Percentiles rank a stretch among this genome's conserved stretches.
These are phyloP conservation scores for Lentithecium fluviatile DNA, from an alignment of 495 filamentous ascomycete species.

Conservation along the genomic window DNA sequence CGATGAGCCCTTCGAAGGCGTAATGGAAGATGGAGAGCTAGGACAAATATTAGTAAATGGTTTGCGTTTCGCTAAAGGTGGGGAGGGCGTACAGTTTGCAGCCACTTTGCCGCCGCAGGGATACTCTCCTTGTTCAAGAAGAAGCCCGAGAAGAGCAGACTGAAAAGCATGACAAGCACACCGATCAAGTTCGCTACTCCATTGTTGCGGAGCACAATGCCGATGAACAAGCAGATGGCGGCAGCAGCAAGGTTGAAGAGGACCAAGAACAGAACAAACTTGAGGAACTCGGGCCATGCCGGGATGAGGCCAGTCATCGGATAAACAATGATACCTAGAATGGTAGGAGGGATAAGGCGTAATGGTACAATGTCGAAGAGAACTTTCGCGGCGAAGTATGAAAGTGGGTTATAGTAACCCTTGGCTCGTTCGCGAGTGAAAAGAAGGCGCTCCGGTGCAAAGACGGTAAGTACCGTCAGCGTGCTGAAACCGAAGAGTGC, in stretches of 20 bases:
- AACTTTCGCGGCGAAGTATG: constrained; percentile 95
- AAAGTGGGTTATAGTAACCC: constrained; percentile 93
- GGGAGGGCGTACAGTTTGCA: constrained; percentile 64
- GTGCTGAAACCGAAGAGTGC: constrained; percentile 97
- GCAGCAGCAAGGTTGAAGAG: constrained; percentile 96
- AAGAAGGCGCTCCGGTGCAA: constrained; percentile 84
- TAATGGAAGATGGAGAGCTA: constrained; percentile 99
- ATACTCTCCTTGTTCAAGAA: constrained; percentile 94
- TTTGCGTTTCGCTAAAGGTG: background rate
- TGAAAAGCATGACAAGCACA: constrained; percentile 96
- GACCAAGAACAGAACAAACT: constrained; percentile 86
- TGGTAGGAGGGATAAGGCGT: constrained; percentile 88
- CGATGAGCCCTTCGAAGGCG: constrained; percentile 91
- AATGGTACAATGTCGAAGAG: constrained; percentile 94
- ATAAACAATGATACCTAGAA: constrained; percentile 96
- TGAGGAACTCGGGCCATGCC: constrained; percentile 78
- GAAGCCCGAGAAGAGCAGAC: constrained; percentile 87
- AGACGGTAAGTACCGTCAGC: constrained; percentile 87
- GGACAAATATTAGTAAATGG: background rate
- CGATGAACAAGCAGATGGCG: constrained; percentile 91
- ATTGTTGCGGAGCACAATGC: constrained; percentile 86
- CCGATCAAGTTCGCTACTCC: constrained; percentile 96
- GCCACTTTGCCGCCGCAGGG: constrained; percentile 75
- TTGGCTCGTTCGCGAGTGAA: constrained; percentile 96
- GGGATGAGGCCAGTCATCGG: constrained; percentile 96